A percentile compares a stretch with the other conserved stretches of the same genome.
Conservation (phyloP, 768 basidiomycete genomes). For the Mycena haematopus region DNA sequence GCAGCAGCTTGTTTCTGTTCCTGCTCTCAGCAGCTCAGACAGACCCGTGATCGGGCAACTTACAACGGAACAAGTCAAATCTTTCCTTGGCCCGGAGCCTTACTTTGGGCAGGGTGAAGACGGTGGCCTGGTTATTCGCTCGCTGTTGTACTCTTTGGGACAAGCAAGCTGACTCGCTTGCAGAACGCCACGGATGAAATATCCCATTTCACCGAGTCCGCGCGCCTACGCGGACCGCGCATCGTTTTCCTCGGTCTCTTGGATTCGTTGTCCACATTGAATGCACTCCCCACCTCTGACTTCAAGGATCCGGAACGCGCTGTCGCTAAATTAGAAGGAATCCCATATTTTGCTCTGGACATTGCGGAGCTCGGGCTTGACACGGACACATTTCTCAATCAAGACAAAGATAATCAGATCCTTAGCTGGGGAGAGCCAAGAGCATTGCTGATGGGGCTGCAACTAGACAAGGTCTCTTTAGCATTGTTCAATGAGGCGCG, state of each 20-base stretch:
- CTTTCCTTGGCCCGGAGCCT: slow-evolving; percentile 70
- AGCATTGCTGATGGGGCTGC: slow-evolving; percentile 49
- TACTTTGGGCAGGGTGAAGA: slow-evolving; percentile 75
- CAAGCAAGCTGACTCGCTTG: too few species aligned
- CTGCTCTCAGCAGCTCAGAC: slow-evolving; percentile 37
- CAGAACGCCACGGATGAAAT: slow-evolving; percentile 37
- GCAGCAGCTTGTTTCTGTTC: slow-evolving; percentile 63
- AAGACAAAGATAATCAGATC: slow-evolving; percentile 45
- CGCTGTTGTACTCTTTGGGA: too few species aligned
- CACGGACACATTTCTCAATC: slow-evolving; percentile 46
- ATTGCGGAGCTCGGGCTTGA: slow-evolving; percentile 55
- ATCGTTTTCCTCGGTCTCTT: slow-evolving; percentile 83
- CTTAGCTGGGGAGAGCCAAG: slow-evolving; percentile 74
- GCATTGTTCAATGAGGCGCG: slow-evolving; percentile 80
- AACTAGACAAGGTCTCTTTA: slow-evolving; percentile 68
- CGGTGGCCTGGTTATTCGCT: slow-evolving; percentile 46
- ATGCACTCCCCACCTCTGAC: slow-evolving; percentile 69
- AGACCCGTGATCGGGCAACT: slow-evolving; percentile 55
- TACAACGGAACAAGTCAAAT: slow-evolving; percentile 63
- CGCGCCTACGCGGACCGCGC: slow-evolving; percentile 61
- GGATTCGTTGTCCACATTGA: slow-evolving; percentile 42
- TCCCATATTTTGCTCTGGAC: slow-evolving; percentile 86
- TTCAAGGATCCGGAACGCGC: slow-evolving; percentile 62
- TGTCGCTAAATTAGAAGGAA: slow-evolving; percentile 72
- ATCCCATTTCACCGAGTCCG: slow-evolving; percentile 54